These are phyloP conservation scores for Pelargonium citronellum DNA, from an alignment of 441 rosid genomes.

Conservation along the genomic window DNA sequence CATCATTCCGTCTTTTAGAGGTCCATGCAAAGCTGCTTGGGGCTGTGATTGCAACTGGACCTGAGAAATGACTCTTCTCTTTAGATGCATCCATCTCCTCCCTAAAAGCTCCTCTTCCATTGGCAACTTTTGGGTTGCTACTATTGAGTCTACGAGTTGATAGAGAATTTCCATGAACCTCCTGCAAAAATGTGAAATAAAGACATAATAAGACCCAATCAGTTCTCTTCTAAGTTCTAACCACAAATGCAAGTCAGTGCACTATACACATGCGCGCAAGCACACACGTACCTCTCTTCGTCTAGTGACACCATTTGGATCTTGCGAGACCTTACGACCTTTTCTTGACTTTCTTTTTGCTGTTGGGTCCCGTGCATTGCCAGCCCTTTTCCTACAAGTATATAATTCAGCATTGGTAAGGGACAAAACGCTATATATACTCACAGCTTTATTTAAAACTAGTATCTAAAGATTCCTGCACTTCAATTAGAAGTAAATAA, in stretches of 20 bases:
- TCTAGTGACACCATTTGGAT: conserved; percentile 28
- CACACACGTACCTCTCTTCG: conserved; percentile 37
- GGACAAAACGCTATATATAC: too few relatives aligned
- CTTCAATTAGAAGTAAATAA: too few relatives aligned
- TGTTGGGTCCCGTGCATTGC: conserved; percentile 42
- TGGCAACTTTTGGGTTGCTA: conserved; percentile 9
- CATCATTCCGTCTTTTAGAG: conserved; percentile 48
- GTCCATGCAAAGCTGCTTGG: conserved; percentile 76
- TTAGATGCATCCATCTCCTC: conserved; percentile 32
- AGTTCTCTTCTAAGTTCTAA: conserved; percentile 13
- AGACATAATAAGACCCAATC: not conserved
- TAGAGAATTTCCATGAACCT: conserved; percentile 21
- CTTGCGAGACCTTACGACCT: conserved; percentile 38
- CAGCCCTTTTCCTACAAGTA: conserved; percentile 53
- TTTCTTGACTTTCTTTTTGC: conserved; percentile 40
- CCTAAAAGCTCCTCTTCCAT: conserved; percentile 24
- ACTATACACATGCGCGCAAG: not conserved
- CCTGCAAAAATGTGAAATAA: conserved; percentile 29
- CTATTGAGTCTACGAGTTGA: conserved; percentile 16
- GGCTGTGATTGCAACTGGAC: conserved; percentile 47
- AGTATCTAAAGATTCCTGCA: too few relatives aligned
- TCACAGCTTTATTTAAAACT: too few relatives aligned
- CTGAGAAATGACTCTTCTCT: conserved; percentile 36
- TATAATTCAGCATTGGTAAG: too few relatives aligned
- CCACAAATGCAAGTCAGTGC: conserved; percentile 9